These are phyloP conservation scores for Xylariales sp. DNA, from an alignment of 2,329 filamentous ascomycete genomes.

Conservation along the genomic window DNA sequence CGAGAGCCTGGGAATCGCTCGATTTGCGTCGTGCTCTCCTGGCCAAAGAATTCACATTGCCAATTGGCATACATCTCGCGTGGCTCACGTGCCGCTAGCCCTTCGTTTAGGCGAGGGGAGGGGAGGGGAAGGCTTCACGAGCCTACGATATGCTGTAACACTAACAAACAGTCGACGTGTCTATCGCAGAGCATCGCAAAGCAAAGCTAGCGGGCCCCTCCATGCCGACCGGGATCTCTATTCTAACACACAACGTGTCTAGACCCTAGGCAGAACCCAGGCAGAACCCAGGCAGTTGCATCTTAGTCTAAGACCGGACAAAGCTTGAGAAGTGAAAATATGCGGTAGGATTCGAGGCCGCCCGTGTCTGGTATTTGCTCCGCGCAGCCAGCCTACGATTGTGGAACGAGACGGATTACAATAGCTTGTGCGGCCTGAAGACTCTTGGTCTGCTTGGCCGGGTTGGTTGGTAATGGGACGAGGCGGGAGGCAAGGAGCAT, in stretches of 20 bases:
- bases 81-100: slow-evolving; percentile 10
- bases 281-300: not conserved
- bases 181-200: not conserved
- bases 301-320: slow-evolving; percentile 1
- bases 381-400: slow-evolving; percentile 19
- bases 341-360: not conserved
- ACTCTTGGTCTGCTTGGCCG: not conserved
- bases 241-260: not conserved
- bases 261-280: slow-evolving; percentile 7
- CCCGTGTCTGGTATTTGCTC: slow-evolving; percentile 15
- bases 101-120: not conserved
- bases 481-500: slow-evolving; percentile 23
- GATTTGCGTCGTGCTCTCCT: slow-evolving; percentile 11
- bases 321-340: slow-evolving; percentile 1
- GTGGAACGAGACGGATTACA: slow-evolving; percentile 19
- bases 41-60: slow-evolving; percentile 12
- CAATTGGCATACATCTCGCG: slow-evolving; percentile 4
- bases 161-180: slow-evolving; percentile 1
- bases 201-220: slow-evolving; percentile 13
- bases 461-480: slow-evolving; percentile 20
- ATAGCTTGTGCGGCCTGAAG: slow-evolving; percentile 17
- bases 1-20: slow-evolving; percentile 29
- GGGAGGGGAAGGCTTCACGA: not conserved
- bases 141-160: not conserved
- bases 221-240: slow-evolving; percentile 5